Evolutionary conservation across 139 green algal species (phyloP), one percentile per base, ranked within the genome.

Genomic region (Asterochloris erici): DNA sequence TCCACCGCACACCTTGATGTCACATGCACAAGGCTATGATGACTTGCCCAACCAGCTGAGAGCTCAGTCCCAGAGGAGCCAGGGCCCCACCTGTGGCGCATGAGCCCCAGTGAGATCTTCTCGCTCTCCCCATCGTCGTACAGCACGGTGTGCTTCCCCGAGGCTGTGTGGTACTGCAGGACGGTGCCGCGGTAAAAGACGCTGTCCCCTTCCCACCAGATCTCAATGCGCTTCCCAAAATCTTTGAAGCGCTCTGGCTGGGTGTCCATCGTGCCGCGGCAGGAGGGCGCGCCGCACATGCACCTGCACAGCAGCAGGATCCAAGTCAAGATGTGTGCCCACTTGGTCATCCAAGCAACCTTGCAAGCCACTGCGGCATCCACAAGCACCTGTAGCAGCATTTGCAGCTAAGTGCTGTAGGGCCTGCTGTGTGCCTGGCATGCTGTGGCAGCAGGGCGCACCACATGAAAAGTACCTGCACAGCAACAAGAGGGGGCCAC

Each of bases 261-360:
- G 16, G 70, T 85, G 79, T 93, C 89, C 84, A 97, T 90, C n/a
- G 91, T 95, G 79, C 94, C 95, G 24, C 94, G 91, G 88, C 95
- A 98, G 73, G 92, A 93, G 69, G 92, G 88, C 14, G 95, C 94
- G 11, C 94, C 95, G 89, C 95, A 98, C 61, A 88, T 83, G 86
- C 95, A 98, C 85, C 81, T 87, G 79, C 79, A 81, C 10, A 16
- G 19, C 21, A 38, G 38, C 38, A n/a, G n/a, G n/a, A n/a, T n/a
- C n/a, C n/a, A 14, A 16, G 63, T 69, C 63, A 69, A 24, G 63
- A 24, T 69, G 14, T 14, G 16, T 14, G 63, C 63, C 63, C 63
- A 14, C 63, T 24, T 24, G 63, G 14, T 69, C 14, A 69, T n/a
- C n/a, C n/a, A n/a, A n/a, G n/a, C n/a, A n/a, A n/a, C n/a, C n/a